Base-by-base conservation (phyloP, 768 basidiomycete species). In the Russula virescens region DNA sequence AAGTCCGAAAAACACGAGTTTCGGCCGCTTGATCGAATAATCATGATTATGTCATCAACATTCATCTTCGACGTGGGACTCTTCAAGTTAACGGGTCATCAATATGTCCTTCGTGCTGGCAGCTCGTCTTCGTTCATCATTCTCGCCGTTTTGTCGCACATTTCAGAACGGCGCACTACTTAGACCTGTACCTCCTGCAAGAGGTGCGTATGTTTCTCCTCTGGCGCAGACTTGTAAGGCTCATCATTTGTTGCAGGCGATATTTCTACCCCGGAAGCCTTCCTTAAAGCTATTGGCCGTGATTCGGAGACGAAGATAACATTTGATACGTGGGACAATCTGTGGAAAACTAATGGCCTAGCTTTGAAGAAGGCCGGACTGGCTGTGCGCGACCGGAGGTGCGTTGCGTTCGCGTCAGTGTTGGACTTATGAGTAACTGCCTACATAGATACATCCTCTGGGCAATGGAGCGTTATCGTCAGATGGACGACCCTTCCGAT, bases 391-490 rank as follows among this genome's bases (percentile, higher is more conserved):
- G 91, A 93, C 68, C 80, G 91, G 70, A 84, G 85, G 91, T 86
- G 68, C 59, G 83, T 75, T 34, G 28, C 25, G 40, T 28, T 50
- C 19, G 11, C 50, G 7, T 25, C 26, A 42, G 18, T 16, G 25
- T 31, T 11, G 14, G 48, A 34, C 40, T 48, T 19, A 40, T 35
- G 55, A 62, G 38, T 55, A 28, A 50, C 34, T 19, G 31, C 14
- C 18, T 19, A 43, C 23, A 28, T 61, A 93, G 91, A 70, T 94
- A 94, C 69, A 83, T 92, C 60, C 75, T 92, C 9, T 92, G 90
- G 91, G 85, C 85, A 68, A 85, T 91, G 85, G 84, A 89, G 70
- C 92, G 90, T 70, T 94, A 80, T 72, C 80, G 89, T 26, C 76
- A 76, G 56, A 84, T 83, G 1, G 68, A 76, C 28, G 75, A 83